A percentile compares a stretch with the other conserved stretches of the same genome.
phyloP scores from a whole-genome alignment of 164 flowering plant genomes.

The Umbellularia californica region DNA sequence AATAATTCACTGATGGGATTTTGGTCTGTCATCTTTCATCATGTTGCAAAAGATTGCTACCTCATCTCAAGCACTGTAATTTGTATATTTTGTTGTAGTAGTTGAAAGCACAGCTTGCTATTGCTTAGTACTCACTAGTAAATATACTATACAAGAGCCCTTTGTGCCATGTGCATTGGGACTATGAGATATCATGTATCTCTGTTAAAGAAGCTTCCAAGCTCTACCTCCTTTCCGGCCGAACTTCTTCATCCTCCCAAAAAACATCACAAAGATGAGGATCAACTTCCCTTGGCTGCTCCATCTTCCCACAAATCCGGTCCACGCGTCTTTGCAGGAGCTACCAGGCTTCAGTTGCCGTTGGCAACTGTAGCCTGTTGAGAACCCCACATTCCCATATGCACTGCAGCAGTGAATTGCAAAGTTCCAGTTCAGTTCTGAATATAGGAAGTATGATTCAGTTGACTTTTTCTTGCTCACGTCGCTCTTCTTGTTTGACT shows the following conservation, averaged over 20 bases:
- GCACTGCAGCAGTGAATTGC: slow-evolving; percentile 43
- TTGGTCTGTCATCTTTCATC: too few relatives aligned
- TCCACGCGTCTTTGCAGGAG: slow-evolving; percentile 39
- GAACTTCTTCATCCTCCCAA: slow-evolving; percentile 68
- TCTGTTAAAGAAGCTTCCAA: slow-evolving; percentile 37
- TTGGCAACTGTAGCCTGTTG: slow-evolving; percentile 63
- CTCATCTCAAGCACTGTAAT: too few relatives aligned
- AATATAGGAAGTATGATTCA: neutral
- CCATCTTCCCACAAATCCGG: slow-evolving; percentile 67
- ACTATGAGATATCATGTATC: neutral
- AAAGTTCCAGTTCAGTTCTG: neutral
- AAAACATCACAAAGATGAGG: slow-evolving; percentile 59
- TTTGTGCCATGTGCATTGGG: neutral
- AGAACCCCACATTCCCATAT: slow-evolving; percentile 73
- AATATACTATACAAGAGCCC: neutral
- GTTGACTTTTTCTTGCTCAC: neutral
- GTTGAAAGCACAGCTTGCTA: neutral
- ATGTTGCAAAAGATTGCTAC: too few relatives aligned
- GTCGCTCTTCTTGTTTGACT: neutral
- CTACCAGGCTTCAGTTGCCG: slow-evolving; percentile 24
- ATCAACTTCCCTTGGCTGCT: slow-evolving; percentile 49
- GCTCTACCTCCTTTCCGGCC: slow-evolving; percentile 44
- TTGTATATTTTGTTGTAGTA: too few relatives aligned
- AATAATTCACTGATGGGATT: too few relatives aligned
- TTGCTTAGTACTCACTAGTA: neutral